Conservation (phyloP, 2,329 filamentous ascomycete species). For the Truncatella angustata region DNA sequence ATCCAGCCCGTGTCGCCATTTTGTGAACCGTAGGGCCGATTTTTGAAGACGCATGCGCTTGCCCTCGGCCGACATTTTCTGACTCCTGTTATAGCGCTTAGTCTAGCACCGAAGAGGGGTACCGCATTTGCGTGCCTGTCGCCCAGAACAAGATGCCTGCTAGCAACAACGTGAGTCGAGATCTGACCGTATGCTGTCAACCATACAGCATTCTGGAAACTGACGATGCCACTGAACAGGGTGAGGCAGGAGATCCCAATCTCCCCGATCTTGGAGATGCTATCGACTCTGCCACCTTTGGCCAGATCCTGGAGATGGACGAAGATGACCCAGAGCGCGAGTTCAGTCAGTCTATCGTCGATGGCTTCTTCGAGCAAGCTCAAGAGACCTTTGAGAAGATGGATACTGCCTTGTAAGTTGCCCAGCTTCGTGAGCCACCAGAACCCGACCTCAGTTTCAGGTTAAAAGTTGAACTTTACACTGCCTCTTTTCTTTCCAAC, state of each 20-base stretch:
- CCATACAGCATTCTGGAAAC: not conserved
- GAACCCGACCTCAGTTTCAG: not conserved
- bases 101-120: not conserved
- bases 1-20: not conserved
- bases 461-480: not conserved
- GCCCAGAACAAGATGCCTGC: constrained; percentile 1
- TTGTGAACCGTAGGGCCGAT: constrained; percentile 2
- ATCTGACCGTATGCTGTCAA: too few species aligned
- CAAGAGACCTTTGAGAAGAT: constrained; percentile 83
- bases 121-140: not conserved
- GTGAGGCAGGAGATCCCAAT: constrained; percentile 47
- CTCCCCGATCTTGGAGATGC: constrained; percentile 67
- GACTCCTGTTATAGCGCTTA: not conserved
- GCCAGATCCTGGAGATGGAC: constrained; percentile 98
- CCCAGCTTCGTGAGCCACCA: not conserved
- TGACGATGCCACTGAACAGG: constrained; percentile 27
- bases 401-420: constrained; percentile 75
- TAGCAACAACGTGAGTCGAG: constrained; percentile 7
- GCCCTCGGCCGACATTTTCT: not conserved
- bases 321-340: constrained; percentile 82
- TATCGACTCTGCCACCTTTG: constrained; percentile 80
- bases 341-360: constrained; percentile 86
- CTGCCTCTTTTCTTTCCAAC: constrained; percentile 1
- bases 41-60: not conserved
- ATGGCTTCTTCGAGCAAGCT: constrained; percentile 90